These are phyloP conservation scores for Alternaria ethzedia DNA, from an alignment of 2,329 filamentous ascomycete species.

Conservation along the genomic window DNA sequence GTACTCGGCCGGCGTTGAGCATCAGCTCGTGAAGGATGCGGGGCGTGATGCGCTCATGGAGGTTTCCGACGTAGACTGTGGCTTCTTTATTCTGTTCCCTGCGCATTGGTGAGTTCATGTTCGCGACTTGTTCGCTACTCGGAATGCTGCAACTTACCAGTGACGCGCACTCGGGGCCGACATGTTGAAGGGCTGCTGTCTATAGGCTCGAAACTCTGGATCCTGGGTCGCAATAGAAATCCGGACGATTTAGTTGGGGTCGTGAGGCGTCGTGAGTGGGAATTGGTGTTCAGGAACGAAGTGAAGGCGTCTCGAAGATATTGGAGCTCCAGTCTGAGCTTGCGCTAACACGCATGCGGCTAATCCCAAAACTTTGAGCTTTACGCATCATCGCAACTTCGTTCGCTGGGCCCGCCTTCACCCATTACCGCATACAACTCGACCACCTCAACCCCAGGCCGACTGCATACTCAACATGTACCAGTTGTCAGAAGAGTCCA, in stretches of 20 bases:
- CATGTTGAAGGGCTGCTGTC: conserved; percentile 55
- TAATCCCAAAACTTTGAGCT: conserved; percentile 33
- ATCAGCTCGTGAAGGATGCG: conserved; percentile 96
- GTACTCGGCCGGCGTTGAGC: conserved; percentile 95
- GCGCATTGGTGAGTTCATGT: conserved; percentile 22
- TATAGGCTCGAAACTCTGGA: neutral
- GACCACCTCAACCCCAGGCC: neutral
- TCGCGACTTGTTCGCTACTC: neutral
- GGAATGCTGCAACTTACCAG: conserved; percentile 62
- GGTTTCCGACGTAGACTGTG: conserved; percentile 97
- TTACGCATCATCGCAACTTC: conserved; percentile 20
- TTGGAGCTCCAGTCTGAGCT: conserved; percentile 24
- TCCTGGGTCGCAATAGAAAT: conserved; percentile 1
- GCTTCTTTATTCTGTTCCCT: conserved; percentile 92
- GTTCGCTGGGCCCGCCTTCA: conserved; percentile 8
- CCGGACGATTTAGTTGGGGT: neutral
- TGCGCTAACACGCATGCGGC: conserved; percentile 11
- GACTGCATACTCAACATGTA: conserved; percentile 51
- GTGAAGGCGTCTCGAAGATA: conserved; percentile 22
- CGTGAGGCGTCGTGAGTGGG: conserved; percentile 3
- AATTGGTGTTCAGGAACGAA: conserved; percentile 1
- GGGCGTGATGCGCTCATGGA: conserved; percentile 93
- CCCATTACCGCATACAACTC: neutral
- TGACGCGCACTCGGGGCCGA: conserved; percentile 68
- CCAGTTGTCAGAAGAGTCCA: conserved; percentile 92